A percentile compares a stretch with the other conserved stretches of the same genome.
Conservation (phyloP, 202 grass and related monocot genomes). For the Hordeum pubiflorum region DNA sequence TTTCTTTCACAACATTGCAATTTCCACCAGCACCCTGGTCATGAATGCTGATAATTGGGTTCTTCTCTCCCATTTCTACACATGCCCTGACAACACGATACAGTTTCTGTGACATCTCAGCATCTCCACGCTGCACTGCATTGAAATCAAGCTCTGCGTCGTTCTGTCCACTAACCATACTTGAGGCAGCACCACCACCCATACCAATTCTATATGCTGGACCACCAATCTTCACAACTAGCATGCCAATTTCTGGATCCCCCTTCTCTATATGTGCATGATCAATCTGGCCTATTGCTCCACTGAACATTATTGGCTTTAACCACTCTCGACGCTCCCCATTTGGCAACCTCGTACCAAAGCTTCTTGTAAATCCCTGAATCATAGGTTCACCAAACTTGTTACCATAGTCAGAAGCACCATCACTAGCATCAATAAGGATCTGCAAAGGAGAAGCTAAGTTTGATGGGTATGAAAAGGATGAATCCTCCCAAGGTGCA, state of each 20-base stretch:
- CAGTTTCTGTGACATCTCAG: conserved; percentile 89
- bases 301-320: conserved; percentile 99
- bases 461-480: conserved; percentile 76
- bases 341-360: conserved; percentile 72
- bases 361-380: conserved; percentile 77
- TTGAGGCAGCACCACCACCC: conserved; percentile 95
- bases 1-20: conserved; percentile 97
- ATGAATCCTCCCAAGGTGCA: conserved; percentile 82
- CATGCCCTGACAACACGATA: conserved; percentile 81
- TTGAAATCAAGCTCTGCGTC: conserved; percentile 95
- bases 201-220: conserved; percentile 95
- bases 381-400: conserved; percentile 94
- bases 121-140: conserved; percentile 90
- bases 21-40: conserved; percentile 95
- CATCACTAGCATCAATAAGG: conserved; percentile 76
- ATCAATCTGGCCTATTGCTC: conserved; percentile 84
- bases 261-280: conserved; percentile 73
- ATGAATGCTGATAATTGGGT: conserved; percentile 92
- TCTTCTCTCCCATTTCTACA: conserved; percentile 79
- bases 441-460: conserved; percentile 79
- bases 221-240: conserved; percentile 97
- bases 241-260: conserved; percentile 79
- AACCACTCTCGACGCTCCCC: conserved; percentile 85
- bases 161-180: conserved; percentile 92
- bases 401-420: conserved; percentile 92